Evolutionary conservation across 2,329 filamentous ascomycete species (phyloP).

Genomic region (Chrysosphaeria jannelii): DNA sequence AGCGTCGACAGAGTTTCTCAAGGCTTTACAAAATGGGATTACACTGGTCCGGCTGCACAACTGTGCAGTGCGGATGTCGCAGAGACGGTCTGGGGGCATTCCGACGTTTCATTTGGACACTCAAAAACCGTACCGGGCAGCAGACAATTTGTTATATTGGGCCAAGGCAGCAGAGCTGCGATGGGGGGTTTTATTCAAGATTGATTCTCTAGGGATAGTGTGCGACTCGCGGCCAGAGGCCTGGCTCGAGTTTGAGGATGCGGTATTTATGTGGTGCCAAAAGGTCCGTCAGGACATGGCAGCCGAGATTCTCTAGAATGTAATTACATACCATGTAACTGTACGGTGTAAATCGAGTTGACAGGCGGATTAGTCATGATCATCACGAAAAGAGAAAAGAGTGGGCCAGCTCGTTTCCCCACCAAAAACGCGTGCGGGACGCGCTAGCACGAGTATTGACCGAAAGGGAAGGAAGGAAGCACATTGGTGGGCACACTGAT

Average conservation of each 20-base stretch:
- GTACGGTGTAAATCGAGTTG: too few relatives aligned
- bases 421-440: too few relatives aligned
- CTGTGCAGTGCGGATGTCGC: constrained; percentile 54
- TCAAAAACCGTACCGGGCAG: constrained; percentile 72
- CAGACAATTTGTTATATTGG: constrained; percentile 89
- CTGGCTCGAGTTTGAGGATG: constrained; percentile 61
- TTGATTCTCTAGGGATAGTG: constrained; percentile 69
- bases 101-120: constrained; percentile 77
- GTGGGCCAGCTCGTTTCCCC: not conserved
- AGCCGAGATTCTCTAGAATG: constrained; percentile 21
- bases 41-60: constrained; percentile 74
- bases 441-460: too few relatives aligned
- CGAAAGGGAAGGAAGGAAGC: too few relatives aligned
- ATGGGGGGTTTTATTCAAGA: constrained; percentile 59
- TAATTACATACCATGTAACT: too few relatives aligned
- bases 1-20: constrained; percentile 45
- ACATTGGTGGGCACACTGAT: too few relatives aligned
- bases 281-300: constrained; percentile 61
- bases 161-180: constrained; percentile 81
- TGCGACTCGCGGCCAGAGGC: constrained; percentile 36
- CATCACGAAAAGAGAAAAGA: too few relatives aligned
- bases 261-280: constrained; percentile 56
- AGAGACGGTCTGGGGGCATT: constrained; percentile 67
- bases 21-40: constrained; percentile 45
- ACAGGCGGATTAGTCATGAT: too few relatives aligned